phyloP scores from a whole-genome alignment of 2,329 filamentous ascomycete genomes.

The Ceratocystis huliohia region DNA sequence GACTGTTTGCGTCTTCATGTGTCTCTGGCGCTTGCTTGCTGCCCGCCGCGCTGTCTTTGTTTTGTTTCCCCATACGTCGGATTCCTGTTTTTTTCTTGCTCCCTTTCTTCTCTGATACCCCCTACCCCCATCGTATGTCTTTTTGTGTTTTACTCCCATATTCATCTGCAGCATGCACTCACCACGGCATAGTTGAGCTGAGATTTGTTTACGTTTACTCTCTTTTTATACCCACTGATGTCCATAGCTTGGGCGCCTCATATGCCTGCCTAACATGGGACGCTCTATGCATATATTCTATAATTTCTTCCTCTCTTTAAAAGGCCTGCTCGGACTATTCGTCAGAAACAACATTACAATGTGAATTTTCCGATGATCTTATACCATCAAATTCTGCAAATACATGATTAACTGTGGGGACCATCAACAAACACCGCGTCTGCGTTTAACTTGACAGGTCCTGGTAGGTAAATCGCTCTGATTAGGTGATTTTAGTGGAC shows the following conservation, averaged over 20 bases:
- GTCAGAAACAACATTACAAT: not conserved
- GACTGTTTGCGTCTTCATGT: not conserved
- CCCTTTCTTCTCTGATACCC: conserved; percentile 14
- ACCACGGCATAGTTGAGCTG: not conserved
- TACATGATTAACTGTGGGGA: not conserved
- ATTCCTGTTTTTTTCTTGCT: not conserved
- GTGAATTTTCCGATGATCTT: not conserved
- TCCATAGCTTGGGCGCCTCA: too few species aligned
- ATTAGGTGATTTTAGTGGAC: not conserved
- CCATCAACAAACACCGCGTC: not conserved
- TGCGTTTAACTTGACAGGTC: not conserved
- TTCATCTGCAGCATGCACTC: not conserved
- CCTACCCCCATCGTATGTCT: conserved; percentile 6
- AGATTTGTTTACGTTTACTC: not conserved
- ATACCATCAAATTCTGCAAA: not conserved
- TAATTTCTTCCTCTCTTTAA: too few species aligned
- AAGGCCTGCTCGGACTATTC: too few species aligned
- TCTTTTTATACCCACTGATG: not conserved
- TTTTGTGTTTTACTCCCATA: not conserved
- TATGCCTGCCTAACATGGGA: too few species aligned
- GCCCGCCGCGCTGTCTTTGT: too few species aligned
- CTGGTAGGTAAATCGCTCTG: not conserved
- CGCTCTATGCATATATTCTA: too few species aligned
- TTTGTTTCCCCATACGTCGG: not conserved
- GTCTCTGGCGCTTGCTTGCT: not conserved